These are phyloP conservation scores for Malania oleifera DNA, from an alignment of 164 flowering plant species.

Conservation along the genomic window DNA sequence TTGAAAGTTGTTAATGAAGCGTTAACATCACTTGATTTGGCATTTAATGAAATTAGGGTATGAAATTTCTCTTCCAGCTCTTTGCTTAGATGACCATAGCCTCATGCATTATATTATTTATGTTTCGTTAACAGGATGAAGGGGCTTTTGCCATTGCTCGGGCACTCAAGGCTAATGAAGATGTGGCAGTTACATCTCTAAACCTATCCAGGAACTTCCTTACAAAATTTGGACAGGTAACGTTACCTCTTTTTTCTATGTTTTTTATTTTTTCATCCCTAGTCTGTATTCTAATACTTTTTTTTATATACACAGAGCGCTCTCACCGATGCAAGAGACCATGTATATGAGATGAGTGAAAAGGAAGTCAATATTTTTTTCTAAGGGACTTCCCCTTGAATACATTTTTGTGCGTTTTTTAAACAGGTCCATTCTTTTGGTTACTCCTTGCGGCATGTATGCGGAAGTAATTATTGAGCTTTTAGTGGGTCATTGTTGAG, in stretches of 20 bases:
- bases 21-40: conserved; percentile 75
- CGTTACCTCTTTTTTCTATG: not conserved
- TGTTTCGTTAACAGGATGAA: conserved; percentile 51
- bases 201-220: conserved; percentile 82
- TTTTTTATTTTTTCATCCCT: not conserved
- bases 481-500: not conserved
- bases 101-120: conserved; percentile 1
- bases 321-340: conserved; percentile 88
- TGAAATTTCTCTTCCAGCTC: conserved; percentile 3
- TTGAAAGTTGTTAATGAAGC: conserved; percentile 93
- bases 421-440: conserved; percentile 7
- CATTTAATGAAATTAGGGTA: conserved; percentile 95
- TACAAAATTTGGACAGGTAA: conserved; percentile 93
- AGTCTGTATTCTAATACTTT: not conserved
- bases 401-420: conserved; percentile 5
- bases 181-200: conserved; percentile 64
- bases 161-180: conserved; percentile 92
- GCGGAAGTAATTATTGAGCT: conserved; percentile 1
- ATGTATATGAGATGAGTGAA: conserved; percentile 81
- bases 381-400: conserved; percentile 28
- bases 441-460: conserved; percentile 10
- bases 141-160: conserved; percentile 96
- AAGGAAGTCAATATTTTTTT: conserved; percentile 70
- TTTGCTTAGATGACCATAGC: not conserved
- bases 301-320: conserved; percentile 58